Evolutionary conservation across 352 stramenopile species (phyloP).

Genomic region (Pythium scleroteichum): DNA sequence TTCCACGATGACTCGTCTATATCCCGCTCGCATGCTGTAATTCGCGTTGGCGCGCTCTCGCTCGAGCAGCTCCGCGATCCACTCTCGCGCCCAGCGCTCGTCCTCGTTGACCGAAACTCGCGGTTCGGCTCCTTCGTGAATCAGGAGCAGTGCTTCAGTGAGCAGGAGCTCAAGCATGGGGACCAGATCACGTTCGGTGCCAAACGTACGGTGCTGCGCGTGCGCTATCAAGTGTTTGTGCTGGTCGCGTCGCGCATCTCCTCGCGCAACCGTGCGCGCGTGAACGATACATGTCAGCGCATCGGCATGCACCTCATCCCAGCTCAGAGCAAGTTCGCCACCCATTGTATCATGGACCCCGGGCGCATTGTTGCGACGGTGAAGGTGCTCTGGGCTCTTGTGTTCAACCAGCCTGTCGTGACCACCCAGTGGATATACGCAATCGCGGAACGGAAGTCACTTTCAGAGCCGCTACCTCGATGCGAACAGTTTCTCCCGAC

Average conservation of each 20-base stretch:
- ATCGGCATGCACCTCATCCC: constrained; percentile 81
- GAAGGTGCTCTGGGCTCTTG: constrained; percentile 85
- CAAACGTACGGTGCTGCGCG: constrained; percentile 77
- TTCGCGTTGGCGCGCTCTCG: constrained; percentile 70
- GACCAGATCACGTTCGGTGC: constrained; percentile 83
- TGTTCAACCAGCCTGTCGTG: constrained; percentile 85
- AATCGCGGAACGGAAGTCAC: constrained; percentile 68
- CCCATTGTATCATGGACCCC: constrained; percentile 87
- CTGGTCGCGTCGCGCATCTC: constrained; percentile 78
- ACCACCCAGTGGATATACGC: constrained; percentile 80
- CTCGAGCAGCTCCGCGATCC: constrained; percentile 60
- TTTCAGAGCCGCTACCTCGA: constrained; percentile 70
- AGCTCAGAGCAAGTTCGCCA: constrained; percentile 58
- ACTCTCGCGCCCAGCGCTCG: constrained; percentile 57
- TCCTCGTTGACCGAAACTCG: constrained; percentile 78
- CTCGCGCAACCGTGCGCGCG: constrained; percentile 48
- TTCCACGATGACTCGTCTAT: constrained; percentile 83
- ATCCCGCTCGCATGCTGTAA: constrained; percentile 72
- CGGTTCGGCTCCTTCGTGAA: constrained; percentile 90
- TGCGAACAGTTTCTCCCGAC: constrained; percentile 77
- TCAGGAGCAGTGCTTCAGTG: constrained; percentile 55
- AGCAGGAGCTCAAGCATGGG: constrained; percentile 55
- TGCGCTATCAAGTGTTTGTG: constrained; percentile 82
- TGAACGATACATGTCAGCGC: constrained; percentile 77
- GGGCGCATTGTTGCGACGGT: constrained; percentile 78